phyloP scores from a whole-genome alignment of 164 flowering plant species.

The Platanus orientalis region DNA sequence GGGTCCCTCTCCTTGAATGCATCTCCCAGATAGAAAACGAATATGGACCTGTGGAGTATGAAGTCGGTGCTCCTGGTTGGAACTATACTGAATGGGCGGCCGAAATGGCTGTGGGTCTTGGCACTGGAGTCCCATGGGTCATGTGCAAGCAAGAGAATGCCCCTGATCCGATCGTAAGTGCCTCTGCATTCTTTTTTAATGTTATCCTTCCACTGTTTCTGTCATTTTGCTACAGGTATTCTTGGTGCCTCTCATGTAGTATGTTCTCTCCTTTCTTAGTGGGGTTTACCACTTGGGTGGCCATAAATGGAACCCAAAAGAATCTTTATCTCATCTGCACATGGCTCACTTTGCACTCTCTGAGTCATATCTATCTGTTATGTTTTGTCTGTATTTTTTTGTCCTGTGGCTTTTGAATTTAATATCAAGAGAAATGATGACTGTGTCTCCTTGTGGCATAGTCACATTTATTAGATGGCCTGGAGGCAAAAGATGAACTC shows the following conservation, averaged over 20 bases:
- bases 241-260: background rate
- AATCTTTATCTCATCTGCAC: background rate
- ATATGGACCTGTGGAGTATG: no score
- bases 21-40: no score
- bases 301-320: background rate
- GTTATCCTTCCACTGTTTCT: background rate
- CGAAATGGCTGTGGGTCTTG: no score
- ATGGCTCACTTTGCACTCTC: background rate
- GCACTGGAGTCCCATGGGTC: no score
- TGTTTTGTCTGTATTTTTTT: background rate
- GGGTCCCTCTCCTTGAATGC: no score
- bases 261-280: background rate
- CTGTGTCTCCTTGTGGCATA: background rate
- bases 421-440: background rate
- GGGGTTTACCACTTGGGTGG: background rate
- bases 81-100: no score
- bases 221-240: background rate
- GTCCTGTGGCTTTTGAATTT: background rate
- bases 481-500: no score
- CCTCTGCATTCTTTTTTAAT: background rate
- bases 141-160: slow-evolving; percentile 94
- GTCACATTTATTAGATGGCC: no score
- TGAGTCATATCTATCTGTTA: background rate
- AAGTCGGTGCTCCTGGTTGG: no score
- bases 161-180: slow-evolving; percentile 73